Percentiles rank a stretch among this genome's conserved stretches.
Evolutionary conservation across 2,329 filamentous ascomycete genomes (phyloP).

Genomic region (Calonectria honghensis): DNA sequence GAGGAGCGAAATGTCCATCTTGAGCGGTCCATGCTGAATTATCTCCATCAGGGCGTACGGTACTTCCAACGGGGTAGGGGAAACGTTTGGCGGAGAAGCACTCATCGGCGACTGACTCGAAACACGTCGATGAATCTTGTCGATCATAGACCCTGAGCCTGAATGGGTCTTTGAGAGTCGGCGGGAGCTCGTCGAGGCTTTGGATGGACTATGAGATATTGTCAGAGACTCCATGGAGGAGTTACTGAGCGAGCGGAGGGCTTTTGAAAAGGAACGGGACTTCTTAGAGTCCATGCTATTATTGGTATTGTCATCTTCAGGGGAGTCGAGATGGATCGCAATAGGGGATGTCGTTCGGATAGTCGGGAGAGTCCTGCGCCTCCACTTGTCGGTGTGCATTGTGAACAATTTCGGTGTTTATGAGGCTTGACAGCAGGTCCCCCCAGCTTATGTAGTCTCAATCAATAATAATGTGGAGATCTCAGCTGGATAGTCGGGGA

Average conservation of each 20-base stretch:
- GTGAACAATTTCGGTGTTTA: slow-evolving; percentile 32
- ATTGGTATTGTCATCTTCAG: slow-evolving; percentile 43
- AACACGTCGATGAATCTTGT: slow-evolving; percentile 63
- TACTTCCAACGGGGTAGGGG: slow-evolving; percentile 56
- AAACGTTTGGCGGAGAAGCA: slow-evolving; percentile 56
- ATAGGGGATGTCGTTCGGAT: slow-evolving; percentile 52
- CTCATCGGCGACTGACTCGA: slow-evolving; percentile 61
- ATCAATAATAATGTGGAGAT: slow-evolving; percentile 28
- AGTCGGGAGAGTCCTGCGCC: slow-evolving; percentile 58
- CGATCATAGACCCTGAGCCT: slow-evolving; percentile 64
- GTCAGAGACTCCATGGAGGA: slow-evolving; percentile 63
- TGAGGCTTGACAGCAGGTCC: slow-evolving; percentile 14
- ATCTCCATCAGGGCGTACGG: slow-evolving; percentile 63
- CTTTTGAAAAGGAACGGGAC: slow-evolving; percentile 60
- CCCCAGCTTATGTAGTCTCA: slow-evolving; percentile 2
- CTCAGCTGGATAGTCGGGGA: slow-evolving; percentile 39
- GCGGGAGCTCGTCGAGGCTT: slow-evolving; percentile 58
- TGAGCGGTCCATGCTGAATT: slow-evolving; percentile 68
- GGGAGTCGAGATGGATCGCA: slow-evolving; percentile 46
- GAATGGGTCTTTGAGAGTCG: slow-evolving; percentile 63
- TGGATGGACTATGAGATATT: slow-evolving; percentile 55
- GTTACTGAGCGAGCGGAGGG: slow-evolving; percentile 63
- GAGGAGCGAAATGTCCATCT: slow-evolving; percentile 69
- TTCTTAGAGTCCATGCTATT: slow-evolving; percentile 59
- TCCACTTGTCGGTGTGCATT: slow-evolving; percentile 61